Evolutionary conservation across 176 grass and related monocot species (phyloP).

Genomic region (Triticum aestivum): DNA sequence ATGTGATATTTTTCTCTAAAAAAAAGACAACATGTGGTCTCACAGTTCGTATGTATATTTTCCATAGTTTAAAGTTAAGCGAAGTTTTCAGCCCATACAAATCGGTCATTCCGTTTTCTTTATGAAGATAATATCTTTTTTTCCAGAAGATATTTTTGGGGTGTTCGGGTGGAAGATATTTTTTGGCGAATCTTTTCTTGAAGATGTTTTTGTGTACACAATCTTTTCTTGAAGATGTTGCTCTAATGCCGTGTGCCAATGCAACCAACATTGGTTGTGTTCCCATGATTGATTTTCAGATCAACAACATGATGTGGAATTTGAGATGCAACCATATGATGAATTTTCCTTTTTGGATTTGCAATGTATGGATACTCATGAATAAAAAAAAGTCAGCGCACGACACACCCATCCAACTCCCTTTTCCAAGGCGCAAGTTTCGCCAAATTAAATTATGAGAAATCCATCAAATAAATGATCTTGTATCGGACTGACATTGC

Average conservation of each 20-base stretch:
- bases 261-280: background rate
- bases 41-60: background rate
- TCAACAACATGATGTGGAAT: background rate
- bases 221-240: background rate
- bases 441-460: background rate
- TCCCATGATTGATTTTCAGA: background rate
- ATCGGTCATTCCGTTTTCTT: background rate
- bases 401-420: background rate
- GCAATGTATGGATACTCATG: no score
- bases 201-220: background rate
- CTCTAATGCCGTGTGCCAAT: background rate
- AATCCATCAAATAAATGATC: background rate
- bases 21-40: background rate
- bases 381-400: background rate
- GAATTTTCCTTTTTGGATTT: no score
- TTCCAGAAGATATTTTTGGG: background rate
- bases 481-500: background rate
- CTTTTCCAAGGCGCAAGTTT: background rate
- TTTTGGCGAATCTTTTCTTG: background rate
- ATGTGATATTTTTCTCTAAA: background rate
- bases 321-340: background rate
- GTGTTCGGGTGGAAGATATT: background rate
- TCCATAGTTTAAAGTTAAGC: background rate
- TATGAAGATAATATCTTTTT: no score
- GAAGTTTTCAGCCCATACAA: background rate